Percentiles rank a stretch among this genome's conserved stretches.
Conservation (phyloP, 177 flowering plant species). For the Tripterygium wilfordii region DNA sequence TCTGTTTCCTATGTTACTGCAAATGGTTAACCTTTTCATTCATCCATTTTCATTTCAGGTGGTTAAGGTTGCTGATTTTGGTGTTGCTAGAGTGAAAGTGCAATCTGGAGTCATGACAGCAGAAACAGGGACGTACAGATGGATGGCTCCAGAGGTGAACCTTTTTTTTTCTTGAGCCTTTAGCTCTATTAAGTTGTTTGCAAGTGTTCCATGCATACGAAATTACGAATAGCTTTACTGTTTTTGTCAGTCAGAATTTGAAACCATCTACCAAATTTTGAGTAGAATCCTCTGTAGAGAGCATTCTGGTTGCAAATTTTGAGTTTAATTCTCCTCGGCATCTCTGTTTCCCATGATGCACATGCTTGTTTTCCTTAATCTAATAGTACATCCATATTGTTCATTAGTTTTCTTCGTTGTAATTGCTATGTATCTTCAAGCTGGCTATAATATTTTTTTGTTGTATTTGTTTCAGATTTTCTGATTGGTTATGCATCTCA, state of each 20-base stretch:
- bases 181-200: neutral
- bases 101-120: conserved; percentile 98
- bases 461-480: neutral
- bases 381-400: neutral
- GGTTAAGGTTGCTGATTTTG: conserved; percentile 99
- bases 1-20: neutral
- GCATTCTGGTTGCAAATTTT: too few species aligned
- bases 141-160: conserved; percentile 99
- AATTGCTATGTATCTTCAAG: neutral
- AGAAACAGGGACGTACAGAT: conserved; percentile 97
- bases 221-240: too few species aligned
- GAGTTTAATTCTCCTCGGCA: too few species aligned
- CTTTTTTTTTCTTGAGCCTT: neutral
- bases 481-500: conserved; percentile 1
- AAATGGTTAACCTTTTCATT: neutral
- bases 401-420: neutral
- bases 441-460: neutral
- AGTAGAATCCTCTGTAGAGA: too few species aligned
- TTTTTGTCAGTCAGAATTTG: too few species aligned
- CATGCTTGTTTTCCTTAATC: neutral
- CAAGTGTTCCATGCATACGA: too few species aligned
- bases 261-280: too few species aligned
- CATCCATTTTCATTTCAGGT: conserved; percentile 41
- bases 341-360: too few species aligned
- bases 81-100: conserved; percentile 91